A percentile compares a stretch with the other conserved stretches of the same genome.
Conservation (phyloP, 805 yeast species). For the Teunomyces funiuensis region DNA sequence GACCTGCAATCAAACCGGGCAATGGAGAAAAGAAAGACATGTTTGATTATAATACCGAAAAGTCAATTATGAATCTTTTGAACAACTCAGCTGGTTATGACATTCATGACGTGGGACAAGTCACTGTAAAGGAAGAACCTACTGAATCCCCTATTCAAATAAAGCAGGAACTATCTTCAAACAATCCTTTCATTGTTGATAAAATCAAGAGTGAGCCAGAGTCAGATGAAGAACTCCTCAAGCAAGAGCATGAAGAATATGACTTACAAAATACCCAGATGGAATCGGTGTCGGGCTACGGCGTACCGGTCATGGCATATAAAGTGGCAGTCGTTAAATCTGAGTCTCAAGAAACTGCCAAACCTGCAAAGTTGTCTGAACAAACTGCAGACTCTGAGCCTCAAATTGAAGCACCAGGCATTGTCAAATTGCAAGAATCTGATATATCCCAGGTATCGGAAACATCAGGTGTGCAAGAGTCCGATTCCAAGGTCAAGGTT, state of each 20-base stretch:
- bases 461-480: not conserved
- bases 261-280: not conserved
- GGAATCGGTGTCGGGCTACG: slow-evolving; percentile 1
- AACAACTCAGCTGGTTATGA: slow-evolving; percentile 17
- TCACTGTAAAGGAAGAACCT: slow-evolving; percentile 4
- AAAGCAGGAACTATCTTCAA: not conserved
- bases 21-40: slow-evolving; percentile 20
- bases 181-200: not conserved
- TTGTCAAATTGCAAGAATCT: too few relatives aligned
- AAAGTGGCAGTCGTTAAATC: not conserved
- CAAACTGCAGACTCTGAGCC: not conserved
- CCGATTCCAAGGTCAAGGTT: not conserved
- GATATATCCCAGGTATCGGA: not conserved
- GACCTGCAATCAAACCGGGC: not conserved
- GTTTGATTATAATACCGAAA: slow-evolving; percentile 39
- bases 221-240: not conserved
- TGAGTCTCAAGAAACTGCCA: not conserved
- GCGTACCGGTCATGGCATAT: not conserved
- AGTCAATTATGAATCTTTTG: slow-evolving; percentile 40
- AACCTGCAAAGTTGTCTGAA: not conserved
- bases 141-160: not conserved
- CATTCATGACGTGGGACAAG: slow-evolving; percentile 5
- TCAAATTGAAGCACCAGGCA: not conserved
- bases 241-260: not conserved
- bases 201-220: not conserved